Evolutionary conservation across 2,329 filamentous ascomycete genomes (phyloP).

Genomic region (Amauroascus niger): DNA sequence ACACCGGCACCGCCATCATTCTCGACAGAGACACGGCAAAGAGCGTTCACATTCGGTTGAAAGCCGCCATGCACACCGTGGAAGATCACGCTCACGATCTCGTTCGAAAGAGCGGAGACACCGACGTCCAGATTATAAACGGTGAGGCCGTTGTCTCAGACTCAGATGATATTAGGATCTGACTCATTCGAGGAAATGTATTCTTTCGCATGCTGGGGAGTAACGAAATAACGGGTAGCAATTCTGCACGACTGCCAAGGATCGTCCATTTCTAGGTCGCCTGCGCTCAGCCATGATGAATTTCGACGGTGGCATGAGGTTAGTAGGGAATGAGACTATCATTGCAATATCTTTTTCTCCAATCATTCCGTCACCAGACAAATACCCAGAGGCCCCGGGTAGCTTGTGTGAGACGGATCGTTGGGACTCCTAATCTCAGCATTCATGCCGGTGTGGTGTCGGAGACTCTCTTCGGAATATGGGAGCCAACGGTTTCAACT

Average conservation of each 20-base stretch:
- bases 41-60: slow-evolving; percentile 26
- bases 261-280: background rate
- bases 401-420: no score
- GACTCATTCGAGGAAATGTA: background rate
- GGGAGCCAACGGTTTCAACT: slow-evolving; percentile 20
- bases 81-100: slow-evolving; percentile 22
- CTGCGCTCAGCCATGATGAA: background rate
- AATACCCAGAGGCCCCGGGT: background rate
- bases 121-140: slow-evolving; percentile 23
- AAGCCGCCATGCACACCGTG: slow-evolving; percentile 23
- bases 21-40: slow-evolving; percentile 28
- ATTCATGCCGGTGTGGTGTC: background rate
- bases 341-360: background rate
- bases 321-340: background rate
- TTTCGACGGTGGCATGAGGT: background rate
- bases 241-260: background rate
- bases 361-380: background rate
- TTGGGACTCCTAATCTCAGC: background rate
- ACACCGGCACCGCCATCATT: slow-evolving; percentile 40
- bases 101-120: slow-evolving; percentile 15
- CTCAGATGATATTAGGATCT: background rate
- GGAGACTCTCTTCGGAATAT: background rate
- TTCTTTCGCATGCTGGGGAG: background rate
- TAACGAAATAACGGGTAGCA: background rate
- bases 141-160: background rate